These are phyloP conservation scores for Cercospora zeae-maydis DNA, from an alignment of 2,329 filamentous ascomycete species.

Conservation along the genomic window DNA sequence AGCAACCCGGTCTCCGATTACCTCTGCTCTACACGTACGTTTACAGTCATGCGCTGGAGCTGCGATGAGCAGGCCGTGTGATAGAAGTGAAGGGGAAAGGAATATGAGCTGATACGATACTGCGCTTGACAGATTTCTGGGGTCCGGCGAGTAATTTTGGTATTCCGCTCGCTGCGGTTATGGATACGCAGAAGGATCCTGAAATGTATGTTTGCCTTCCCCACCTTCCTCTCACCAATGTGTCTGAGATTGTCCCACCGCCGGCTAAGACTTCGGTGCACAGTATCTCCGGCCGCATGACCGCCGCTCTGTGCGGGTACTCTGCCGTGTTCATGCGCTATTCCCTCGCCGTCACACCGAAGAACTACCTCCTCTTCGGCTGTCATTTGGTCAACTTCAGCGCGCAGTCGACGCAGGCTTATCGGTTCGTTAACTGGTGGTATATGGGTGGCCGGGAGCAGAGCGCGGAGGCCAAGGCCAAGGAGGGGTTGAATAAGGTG, in stretches of 20 bases:
- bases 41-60: neutral
- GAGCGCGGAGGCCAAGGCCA: constrained; percentile 38
- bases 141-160: constrained; percentile 48
- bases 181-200: constrained; percentile 53
- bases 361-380: constrained; percentile 65
- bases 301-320: constrained; percentile 58
- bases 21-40: constrained; percentile 53
- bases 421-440: constrained; percentile 61
- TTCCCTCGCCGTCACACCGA: constrained; percentile 59
- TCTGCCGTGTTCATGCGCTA: constrained; percentile 65
- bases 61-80: neutral
- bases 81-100: neutral
- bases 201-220: constrained; percentile 43
- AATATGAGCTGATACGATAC: neutral
- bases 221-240: neutral
- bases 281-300: constrained; percentile 65
- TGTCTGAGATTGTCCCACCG: too few species aligned
- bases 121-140: constrained; percentile 47
- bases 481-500: constrained; percentile 34
- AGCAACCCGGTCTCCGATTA: constrained; percentile 49
- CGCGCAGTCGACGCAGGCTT: constrained; percentile 59
- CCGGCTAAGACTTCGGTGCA: neutral
- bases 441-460: constrained; percentile 48
- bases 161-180: constrained; percentile 52
- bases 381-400: constrained; percentile 64